phyloP scores from a whole-genome alignment of 192 early-diverging fungal species.

The Coemansia javaensis region DNA sequence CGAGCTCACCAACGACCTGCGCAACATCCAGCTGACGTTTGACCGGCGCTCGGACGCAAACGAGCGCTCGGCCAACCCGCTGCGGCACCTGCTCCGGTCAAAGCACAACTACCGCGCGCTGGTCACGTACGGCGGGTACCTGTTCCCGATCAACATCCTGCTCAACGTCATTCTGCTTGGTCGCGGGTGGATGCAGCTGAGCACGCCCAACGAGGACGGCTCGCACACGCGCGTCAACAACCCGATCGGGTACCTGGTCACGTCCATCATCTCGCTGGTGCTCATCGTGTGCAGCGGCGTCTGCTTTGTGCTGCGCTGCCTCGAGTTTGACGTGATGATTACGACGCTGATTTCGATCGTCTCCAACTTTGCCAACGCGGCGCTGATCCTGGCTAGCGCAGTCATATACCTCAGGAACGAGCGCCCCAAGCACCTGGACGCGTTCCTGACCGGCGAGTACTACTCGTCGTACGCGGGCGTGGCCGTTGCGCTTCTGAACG shows the following conservation, averaged over 20 bases:
- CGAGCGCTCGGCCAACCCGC: slow-evolving; percentile 9
- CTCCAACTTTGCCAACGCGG: slow-evolving; percentile 40
- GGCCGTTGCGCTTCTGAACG: slow-evolving; percentile 34
- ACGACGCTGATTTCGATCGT: slow-evolving; percentile 32
- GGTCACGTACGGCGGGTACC: slow-evolving; percentile 46
- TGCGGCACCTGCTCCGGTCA: slow-evolving; percentile 38
- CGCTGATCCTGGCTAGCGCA: slow-evolving; percentile 39
- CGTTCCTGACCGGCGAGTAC: slow-evolving; percentile 42
- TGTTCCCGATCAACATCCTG: slow-evolving; percentile 47
- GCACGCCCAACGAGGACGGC: slow-evolving; percentile 6
- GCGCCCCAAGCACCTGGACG: slow-evolving; percentile 36
- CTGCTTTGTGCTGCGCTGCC: slow-evolving; percentile 47
- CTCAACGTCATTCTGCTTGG: slow-evolving; percentile 48
- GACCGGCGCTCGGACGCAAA: slow-evolving; percentile 10
- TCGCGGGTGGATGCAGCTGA: slow-evolving; percentile 43
- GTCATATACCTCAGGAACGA: slow-evolving; percentile 37
- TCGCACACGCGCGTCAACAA: slow-evolving; percentile 22
- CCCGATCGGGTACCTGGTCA: slow-evolving; percentile 34
- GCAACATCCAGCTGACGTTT: slow-evolving; percentile 46
- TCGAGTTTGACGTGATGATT: slow-evolving; percentile 40
- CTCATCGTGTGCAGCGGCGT: slow-evolving; percentile 40
- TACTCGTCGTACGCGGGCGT: slow-evolving; percentile 48
- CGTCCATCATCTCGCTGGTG: slow-evolving; percentile 38
- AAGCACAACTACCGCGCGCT: slow-evolving; percentile 49
- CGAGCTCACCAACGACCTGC: slow-evolving; percentile 40